Conservation (phyloP, 306 rosid species). For the Cucumis melo region DNA sequence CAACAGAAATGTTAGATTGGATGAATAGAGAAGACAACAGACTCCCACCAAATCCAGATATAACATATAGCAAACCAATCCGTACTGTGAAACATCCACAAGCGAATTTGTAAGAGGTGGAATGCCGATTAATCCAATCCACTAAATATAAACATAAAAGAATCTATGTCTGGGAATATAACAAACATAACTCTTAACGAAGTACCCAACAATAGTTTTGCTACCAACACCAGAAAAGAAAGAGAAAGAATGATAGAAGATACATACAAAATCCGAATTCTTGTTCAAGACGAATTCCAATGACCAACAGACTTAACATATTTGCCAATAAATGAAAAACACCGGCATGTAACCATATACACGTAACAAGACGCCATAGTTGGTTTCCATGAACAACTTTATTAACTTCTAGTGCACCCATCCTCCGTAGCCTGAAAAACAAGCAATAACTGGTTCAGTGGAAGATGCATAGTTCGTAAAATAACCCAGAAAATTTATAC, state of each 20-base stretch:
- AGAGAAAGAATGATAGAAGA: not conserved
- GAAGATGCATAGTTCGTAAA: not conserved
- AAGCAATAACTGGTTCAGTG: constrained; percentile 2
- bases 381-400: constrained; percentile 57
- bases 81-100: constrained; percentile 36
- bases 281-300: constrained; percentile 94
- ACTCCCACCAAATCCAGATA: constrained; percentile 95
- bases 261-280: constrained; percentile 88
- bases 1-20: constrained; percentile 82
- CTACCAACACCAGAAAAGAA: not conserved
- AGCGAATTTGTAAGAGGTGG: not conserved
- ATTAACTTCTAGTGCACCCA: constrained; percentile 82
- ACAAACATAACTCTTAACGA: not conserved
- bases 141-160: not conserved
- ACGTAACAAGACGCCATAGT: constrained; percentile 82
- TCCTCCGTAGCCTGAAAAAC: constrained; percentile 57
- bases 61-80: constrained; percentile 62
- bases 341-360: constrained; percentile 94
- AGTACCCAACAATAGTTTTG: not conserved
- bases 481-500: not conserved
- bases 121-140: not conserved
- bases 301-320: constrained; percentile 78
- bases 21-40: constrained; percentile 73
- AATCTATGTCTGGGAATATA: not conserved
- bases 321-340: constrained; percentile 77